Evolutionary conservation across 352 stramenopile species (phyloP).

Genomic region (Globisporangium okanoganense): DNA sequence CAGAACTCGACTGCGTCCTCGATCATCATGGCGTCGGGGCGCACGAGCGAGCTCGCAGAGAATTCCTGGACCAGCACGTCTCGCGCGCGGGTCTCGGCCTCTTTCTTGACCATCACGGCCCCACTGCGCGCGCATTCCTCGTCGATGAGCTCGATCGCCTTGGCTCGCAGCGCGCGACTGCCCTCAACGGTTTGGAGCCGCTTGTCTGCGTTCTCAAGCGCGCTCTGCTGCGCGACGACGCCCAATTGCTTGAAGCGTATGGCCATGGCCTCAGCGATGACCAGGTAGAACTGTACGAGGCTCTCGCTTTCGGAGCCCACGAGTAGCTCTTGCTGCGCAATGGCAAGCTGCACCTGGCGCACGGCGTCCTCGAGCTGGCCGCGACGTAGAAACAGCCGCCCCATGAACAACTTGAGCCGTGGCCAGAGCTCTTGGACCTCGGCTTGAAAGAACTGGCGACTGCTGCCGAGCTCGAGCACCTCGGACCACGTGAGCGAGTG

Average conservation of each 20-base stretch:
- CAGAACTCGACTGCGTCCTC: constrained; percentile 68
- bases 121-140: constrained; percentile 8
- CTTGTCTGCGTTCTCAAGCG: constrained; percentile 34
- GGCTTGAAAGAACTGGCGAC: constrained; percentile 12
- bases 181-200: constrained; percentile 57
- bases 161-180: constrained; percentile 31
- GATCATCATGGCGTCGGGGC: constrained; percentile 28
- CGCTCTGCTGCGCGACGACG: constrained; percentile 39
- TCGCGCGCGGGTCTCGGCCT: constrained; percentile 39
- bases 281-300: constrained; percentile 55
- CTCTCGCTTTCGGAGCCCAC: constrained; percentile 18
- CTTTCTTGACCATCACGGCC: constrained; percentile 42
- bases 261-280: constrained; percentile 43
- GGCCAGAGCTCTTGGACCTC: constrained; percentile 29
- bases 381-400: constrained; percentile 43
- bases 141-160: constrained; percentile 40
- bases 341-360: constrained; percentile 38
- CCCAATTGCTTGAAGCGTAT: constrained; percentile 51
- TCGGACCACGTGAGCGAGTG: constrained; percentile 30
- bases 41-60: constrained; percentile 21
- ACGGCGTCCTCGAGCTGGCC: constrained; percentile 59
- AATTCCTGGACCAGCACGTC: constrained; percentile 39
- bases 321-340: constrained; percentile 39
- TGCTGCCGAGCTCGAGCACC: constrained; percentile 22
- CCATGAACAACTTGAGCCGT: constrained; percentile 46